Evolutionary conservation across 345 rosid species (phyloP).

Genomic region (Noccaea caerulescens): DNA sequence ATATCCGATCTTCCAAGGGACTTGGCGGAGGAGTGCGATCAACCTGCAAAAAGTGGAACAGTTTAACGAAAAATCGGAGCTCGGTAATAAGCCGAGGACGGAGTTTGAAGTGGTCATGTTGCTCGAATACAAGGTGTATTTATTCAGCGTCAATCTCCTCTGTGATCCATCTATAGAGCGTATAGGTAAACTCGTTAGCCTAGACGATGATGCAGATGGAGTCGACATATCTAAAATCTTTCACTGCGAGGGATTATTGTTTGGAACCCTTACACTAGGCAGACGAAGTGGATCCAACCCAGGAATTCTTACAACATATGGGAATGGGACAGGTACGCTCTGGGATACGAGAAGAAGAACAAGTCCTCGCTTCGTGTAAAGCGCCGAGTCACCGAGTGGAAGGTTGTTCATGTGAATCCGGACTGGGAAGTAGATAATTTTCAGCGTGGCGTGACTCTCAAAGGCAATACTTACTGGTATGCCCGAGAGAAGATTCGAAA

Average conservation of each 20-base stretch:
- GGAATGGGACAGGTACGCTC: background rate
- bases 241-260: slow-evolving; percentile 2
- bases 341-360: background rate
- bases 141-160: background rate
- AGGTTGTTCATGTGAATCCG: slow-evolving; percentile 3
- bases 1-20: too few relatives aligned
- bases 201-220: background rate
- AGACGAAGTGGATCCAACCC: background rate
- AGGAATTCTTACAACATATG: background rate
- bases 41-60: too few relatives aligned
- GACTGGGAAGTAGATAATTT: background rate
- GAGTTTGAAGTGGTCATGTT: slow-evolving; percentile 2
- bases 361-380: background rate
- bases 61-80: too few relatives aligned
- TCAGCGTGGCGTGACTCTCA: background rate
- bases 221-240: background rate
- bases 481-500: background rate
- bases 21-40: too few relatives aligned
- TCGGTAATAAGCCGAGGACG: background rate
- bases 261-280: background rate
- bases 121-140: background rate
- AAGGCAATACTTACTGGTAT: slow-evolving; percentile 8
- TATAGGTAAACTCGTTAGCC: slow-evolving; percentile 14
- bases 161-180: background rate
- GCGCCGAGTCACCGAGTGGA: background rate